A percentile compares a stretch with the other conserved stretches of the same genome.
These are phyloP conservation scores for Camellia japonica DNA, from an alignment of 148 eudicot species.

Conservation along the genomic window DNA sequence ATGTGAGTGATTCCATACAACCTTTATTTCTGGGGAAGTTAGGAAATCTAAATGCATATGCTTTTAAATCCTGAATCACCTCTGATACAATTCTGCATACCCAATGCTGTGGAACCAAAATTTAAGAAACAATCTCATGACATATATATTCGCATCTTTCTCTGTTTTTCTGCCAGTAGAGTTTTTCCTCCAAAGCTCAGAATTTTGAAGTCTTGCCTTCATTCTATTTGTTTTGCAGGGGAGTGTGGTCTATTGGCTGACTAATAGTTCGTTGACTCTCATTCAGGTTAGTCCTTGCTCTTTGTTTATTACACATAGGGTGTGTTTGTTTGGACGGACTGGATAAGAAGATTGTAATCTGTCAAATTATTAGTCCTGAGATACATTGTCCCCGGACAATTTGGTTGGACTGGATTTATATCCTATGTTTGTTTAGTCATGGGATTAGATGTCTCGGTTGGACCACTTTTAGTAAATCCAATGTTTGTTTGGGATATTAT, in stretches of 20 bases:
- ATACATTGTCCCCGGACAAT: no score
- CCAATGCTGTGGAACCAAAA: neutral
- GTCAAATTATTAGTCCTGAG: no score
- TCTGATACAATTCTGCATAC: neutral
- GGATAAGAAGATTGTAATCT: no score
- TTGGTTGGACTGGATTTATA: no score
- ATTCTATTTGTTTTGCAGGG: slow-evolving; percentile 51
- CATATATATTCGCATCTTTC: neutral
- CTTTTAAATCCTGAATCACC: neutral
- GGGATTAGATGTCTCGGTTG: no score
- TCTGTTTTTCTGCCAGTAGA: neutral
- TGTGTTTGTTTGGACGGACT: no score
- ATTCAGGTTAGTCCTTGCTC: slow-evolving; percentile 56
- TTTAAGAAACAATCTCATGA: neutral
- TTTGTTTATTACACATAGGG: neutral
- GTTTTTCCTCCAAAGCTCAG: neutral
- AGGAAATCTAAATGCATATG: neutral
- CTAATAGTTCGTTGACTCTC: slow-evolving; percentile 57
- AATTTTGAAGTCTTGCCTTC: slow-evolving; percentile 10
- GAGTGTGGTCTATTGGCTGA: slow-evolving; percentile 77
- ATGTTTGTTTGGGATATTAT: no score
- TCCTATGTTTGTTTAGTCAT: no score
- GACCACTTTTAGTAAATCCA: no score
- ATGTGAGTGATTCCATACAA: no score
- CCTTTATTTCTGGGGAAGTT: no score